Base-by-base conservation (phyloP, 805 yeast genomes). In the Monosporozyma unispora region DNA sequence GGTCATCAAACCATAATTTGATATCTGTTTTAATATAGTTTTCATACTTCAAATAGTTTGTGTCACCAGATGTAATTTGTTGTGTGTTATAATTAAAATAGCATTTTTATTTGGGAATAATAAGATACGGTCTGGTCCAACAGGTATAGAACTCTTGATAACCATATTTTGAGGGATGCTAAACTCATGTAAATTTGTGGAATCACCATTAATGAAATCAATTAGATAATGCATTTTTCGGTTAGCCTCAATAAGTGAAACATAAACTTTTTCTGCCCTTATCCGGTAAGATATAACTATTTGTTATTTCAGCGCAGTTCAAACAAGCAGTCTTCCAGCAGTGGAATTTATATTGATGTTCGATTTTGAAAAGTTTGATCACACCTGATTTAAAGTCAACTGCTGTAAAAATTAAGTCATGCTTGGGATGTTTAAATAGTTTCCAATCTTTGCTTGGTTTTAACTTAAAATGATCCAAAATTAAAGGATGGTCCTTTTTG, bases 1-100 rank as follows among this genome's bases (percentile, higher is more conserved):
- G 57, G 5, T 61, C 61, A 21, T 48, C 35, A 48, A 61, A 62
- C 51, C 50, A 55, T 7, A 56, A 54, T 31, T 51, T 53, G 3
- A 59, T 50, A 4, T 57, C 60, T 40, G 42, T 56, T 16, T 60
- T 28, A 3, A 23, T 29, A 2, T 50, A 21, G 11, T 54, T 49
- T 9, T 44, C 33, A 21, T 52, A 49, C 2, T 38, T 45, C 5
- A 29, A 21, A 39, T 57, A 60, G 12, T 48, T 42, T 0, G 59
- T 53, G 39, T 64, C 66, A 1, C 67, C 68, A 1, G 67, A 63
- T 56, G 61, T 54, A 2, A 64, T 53, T 50, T 64, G 67, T 40
- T 57, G 59, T 2, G 64, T 62, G 6, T n/a, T n/a, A 62, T 57
- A 3, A 63, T 51, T 2, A 62, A 27, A 2, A 39, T 16, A 6